These are phyloP conservation scores for Chlorella sorokiniana DNA, from an alignment of 139 green algal species.

Conservation along the genomic window DNA sequence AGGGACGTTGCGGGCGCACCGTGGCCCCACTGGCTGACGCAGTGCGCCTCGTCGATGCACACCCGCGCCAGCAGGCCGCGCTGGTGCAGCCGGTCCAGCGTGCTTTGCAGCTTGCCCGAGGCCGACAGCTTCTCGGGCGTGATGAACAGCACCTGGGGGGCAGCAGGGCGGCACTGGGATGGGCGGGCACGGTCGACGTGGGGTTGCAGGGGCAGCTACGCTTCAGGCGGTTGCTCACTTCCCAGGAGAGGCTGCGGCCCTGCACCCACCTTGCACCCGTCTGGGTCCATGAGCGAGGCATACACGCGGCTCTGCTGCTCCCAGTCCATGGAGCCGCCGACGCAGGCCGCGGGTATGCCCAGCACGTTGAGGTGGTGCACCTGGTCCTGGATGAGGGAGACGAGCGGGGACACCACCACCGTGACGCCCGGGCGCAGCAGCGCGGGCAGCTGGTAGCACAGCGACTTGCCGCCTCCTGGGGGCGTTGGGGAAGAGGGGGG, in stretches of 20 bases:
- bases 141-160: conserved; percentile 85
- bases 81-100: conserved; percentile 68
- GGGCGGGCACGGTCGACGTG: background rate
- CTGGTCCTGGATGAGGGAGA: conserved; percentile 90
- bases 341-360: conserved; percentile 47
- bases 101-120: conserved; percentile 65
- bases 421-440: conserved; percentile 68
- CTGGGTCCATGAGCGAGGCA: conserved; percentile 22
- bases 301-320: conserved; percentile 51
- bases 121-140: conserved; percentile 85
- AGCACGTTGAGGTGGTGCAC: conserved; percentile 69
- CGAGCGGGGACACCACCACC: conserved; percentile 75
- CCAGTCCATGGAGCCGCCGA: conserved; percentile 46
- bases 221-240: background rate
- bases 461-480: conserved; percentile 76
- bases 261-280: conserved; percentile 12
- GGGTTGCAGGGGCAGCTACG: background rate
- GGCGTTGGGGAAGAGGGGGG: conserved; percentile 48
- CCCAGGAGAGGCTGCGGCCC: too few species aligned
- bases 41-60: conserved; percentile 97
- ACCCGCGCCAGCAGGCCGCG: conserved; percentile 64
- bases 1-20: conserved; percentile 34
- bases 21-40: conserved; percentile 93
- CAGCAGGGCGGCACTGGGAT: background rate
- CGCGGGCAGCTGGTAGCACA: conserved; percentile 85